phyloP scores from a whole-genome alignment of 2,329 filamentous ascomycete genomes.

The Cryphonectria japonica region DNA sequence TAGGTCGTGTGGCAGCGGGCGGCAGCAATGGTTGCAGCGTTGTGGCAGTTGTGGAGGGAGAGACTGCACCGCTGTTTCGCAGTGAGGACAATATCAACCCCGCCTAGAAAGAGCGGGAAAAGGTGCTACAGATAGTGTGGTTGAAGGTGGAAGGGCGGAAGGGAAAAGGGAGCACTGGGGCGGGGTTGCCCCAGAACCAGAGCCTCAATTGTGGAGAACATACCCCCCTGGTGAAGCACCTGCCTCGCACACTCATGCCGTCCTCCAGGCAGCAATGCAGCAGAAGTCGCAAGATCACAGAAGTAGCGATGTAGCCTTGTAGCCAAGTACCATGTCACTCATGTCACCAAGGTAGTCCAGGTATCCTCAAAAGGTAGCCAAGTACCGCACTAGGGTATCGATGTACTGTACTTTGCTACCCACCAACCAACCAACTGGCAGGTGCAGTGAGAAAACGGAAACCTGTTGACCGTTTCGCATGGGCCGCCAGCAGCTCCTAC shows the following conservation, averaged over 20 bases:
- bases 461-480: not conserved
- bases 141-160: not conserved
- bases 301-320: not conserved
- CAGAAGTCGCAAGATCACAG: not conserved
- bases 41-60: slow-evolving; percentile 5
- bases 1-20: not conserved
- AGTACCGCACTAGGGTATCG: not conserved
- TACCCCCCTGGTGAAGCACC: not conserved
- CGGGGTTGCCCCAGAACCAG: not conserved
- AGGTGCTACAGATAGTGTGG: not conserved
- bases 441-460: slow-evolving; percentile 1
- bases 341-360: not conserved
- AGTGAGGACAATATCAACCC: not conserved
- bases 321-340: not conserved
- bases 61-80: slow-evolving; percentile 18
- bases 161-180: not conserved
- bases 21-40: not conserved
- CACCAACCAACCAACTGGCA: not conserved
- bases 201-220: slow-evolving; percentile 8
- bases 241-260: slow-evolving; percentile 1
- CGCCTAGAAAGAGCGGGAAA: slow-evolving; percentile 20
- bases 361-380: not conserved
- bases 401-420: not conserved
- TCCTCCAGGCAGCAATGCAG: slow-evolving; percentile 1
- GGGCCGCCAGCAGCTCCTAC: not conserved